Conservation (phyloP, 352 stramenopile genomes). For the Globisporangium okanoganense region DNA sequence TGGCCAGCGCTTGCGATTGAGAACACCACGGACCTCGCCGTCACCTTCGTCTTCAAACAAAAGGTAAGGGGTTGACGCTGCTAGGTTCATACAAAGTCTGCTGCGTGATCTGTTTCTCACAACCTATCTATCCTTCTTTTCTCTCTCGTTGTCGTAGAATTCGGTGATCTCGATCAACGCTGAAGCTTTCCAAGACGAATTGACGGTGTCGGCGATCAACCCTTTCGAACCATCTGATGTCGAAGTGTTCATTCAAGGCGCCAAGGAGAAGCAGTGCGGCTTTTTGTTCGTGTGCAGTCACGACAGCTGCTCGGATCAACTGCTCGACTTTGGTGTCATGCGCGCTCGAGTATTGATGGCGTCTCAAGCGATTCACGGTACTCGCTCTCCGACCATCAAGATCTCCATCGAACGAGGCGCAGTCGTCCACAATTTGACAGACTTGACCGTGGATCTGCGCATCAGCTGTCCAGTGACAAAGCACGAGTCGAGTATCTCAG, state of each 20-base stretch:
- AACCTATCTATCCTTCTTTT: neutral
- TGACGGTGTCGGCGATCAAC: conserved; percentile 34
- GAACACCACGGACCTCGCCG: conserved; percentile 29
- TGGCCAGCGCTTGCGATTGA: conserved; percentile 39
- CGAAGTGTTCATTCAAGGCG: conserved; percentile 14
- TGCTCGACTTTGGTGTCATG: conserved; percentile 30
- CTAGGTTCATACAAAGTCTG: neutral
- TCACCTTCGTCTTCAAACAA: conserved; percentile 33
- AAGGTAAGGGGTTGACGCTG: conserved; percentile 21
- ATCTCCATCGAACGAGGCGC: conserved; percentile 25
- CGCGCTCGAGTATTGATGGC: conserved; percentile 21
- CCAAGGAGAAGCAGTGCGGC: neutral
- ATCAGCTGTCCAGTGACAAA: conserved; percentile 8
- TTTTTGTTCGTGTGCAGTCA: conserved; percentile 12
- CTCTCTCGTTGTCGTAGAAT: neutral
- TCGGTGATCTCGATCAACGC: conserved; percentile 15
- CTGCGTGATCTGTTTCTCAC: neutral
- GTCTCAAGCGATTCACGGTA: conserved; percentile 1
- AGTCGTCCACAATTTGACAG: conserved; percentile 13
- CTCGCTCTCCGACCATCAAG: conserved; percentile 24
- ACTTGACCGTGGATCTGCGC: conserved; percentile 2
- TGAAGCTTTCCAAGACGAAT: conserved; percentile 15
- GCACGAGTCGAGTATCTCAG: neutral
- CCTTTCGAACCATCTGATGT: conserved; percentile 26
- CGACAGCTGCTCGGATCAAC: conserved; percentile 19